Evolutionary conservation across 2,329 filamentous ascomycete genomes (phyloP).

Genomic region (Septoria linicola): DNA sequence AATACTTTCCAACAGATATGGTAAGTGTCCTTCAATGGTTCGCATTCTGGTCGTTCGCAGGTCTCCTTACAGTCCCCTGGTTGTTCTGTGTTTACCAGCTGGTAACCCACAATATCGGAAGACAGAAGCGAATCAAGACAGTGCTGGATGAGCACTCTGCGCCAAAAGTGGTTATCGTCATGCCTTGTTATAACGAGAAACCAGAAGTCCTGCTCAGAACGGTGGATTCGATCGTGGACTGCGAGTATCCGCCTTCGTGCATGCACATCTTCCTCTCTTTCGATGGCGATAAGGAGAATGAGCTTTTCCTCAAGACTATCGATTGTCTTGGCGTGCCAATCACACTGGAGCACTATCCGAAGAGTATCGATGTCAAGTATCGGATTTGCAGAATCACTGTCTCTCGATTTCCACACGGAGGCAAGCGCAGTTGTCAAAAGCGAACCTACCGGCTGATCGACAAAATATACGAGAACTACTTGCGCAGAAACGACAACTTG

Average conservation of each 20-base stretch:
- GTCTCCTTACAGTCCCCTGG: slow-evolving; percentile 83
- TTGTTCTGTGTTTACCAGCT: slow-evolving; percentile 90
- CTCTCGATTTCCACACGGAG: slow-evolving; percentile 87
- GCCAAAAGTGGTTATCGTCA: slow-evolving; percentile 91
- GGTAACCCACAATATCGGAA: slow-evolving; percentile 80
- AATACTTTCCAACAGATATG: slow-evolving; percentile 68
- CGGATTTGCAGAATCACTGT: slow-evolving; percentile 80
- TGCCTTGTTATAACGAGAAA: slow-evolving; percentile 94
- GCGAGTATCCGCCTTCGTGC: slow-evolving; percentile 88
- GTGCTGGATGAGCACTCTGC: slow-evolving; percentile 80
- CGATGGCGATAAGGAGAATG: slow-evolving; percentile 84
- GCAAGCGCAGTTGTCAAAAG: slow-evolving; percentile 93
- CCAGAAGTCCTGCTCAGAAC: slow-evolving; percentile 80
- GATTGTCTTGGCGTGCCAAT: slow-evolving; percentile 79
- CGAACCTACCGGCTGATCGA: slow-evolving; percentile 90
- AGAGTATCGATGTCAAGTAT: slow-evolving; percentile 87
- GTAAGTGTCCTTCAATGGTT: slow-evolving; percentile 84
- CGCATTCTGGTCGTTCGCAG: slow-evolving; percentile 89
- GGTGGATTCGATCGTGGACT: slow-evolving; percentile 86
- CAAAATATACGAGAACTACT: slow-evolving; percentile 82
- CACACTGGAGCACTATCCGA: slow-evolving; percentile 74
- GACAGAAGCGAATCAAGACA: slow-evolving; percentile 77
- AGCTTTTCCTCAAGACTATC: slow-evolving; percentile 83
- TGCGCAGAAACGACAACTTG: slow-evolving; percentile 83
- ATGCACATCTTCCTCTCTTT: slow-evolving; percentile 95